Evolutionary conservation across 208 protist genomes (phyloP).

Genomic region (Leishmania amazonensis): DNA sequence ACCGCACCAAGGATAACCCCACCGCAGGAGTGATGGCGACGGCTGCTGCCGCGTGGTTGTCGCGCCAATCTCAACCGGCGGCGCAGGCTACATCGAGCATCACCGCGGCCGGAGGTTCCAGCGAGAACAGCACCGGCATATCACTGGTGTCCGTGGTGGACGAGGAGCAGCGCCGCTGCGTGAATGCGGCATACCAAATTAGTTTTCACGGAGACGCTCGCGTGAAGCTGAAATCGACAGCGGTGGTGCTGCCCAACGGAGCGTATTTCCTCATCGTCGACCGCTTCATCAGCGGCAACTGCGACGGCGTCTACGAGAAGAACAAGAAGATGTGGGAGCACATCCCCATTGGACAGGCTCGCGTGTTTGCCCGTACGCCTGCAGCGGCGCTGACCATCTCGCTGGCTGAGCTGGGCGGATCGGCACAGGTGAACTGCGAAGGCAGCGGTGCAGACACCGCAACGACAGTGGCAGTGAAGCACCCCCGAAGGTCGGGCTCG

Average conservation of each 20-base stretch:
- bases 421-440: background rate
- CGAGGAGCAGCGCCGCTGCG: constrained; percentile 40
- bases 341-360: constrained; percentile 68
- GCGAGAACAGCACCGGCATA: constrained; percentile 15
- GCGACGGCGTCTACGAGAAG: constrained; percentile 69
- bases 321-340: constrained; percentile 84
- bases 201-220: constrained; percentile 61
- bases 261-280: constrained; percentile 62
- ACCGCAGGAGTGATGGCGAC: background rate
- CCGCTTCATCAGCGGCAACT: constrained; percentile 52
- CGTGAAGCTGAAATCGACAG: constrained; percentile 54
- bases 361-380: constrained; percentile 49
- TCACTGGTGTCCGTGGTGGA: constrained; percentile 20
- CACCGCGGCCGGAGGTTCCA: background rate
- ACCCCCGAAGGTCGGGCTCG: background rate
- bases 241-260: constrained; percentile 47
- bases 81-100: background rate
- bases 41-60: background rate
- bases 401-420: background rate
- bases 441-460: background rate
- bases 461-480: background rate
- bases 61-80: background rate
- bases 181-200: constrained; percentile 54
- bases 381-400: background rate
- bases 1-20: background rate